phyloP scores from a whole-genome alignment of 1,284 basidiomycete genomes.

The Trichosporon inkin region DNA sequence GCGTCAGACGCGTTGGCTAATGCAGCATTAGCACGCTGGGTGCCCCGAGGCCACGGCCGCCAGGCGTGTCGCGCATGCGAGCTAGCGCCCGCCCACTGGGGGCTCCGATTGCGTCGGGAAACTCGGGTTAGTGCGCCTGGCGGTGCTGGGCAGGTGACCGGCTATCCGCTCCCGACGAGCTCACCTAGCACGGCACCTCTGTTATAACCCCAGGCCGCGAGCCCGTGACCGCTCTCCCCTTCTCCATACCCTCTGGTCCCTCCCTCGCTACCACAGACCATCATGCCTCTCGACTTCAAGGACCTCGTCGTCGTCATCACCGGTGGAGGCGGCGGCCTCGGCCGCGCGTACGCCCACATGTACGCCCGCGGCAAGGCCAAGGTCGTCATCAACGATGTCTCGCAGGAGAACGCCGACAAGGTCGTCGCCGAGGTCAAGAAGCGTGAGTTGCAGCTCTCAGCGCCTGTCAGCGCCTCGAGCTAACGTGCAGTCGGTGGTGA shows the following conservation, averaged over 20 bases:
- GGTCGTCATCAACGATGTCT: conserved; percentile 94
- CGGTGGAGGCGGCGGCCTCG: conserved; percentile 91
- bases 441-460: conserved; percentile 64
- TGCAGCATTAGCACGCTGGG: not conserved
- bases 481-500: conserved; percentile 67
- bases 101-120: not conserved
- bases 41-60: not conserved
- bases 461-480: not conserved
- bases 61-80: not conserved
- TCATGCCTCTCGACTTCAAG: conserved; percentile 59
- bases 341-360: conserved; percentile 84
- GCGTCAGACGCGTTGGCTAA: not conserved
- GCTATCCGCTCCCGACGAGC: not conserved
- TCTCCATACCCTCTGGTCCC: not conserved
- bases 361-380: conserved; percentile 88
- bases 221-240: not conserved
- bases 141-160: not conserved
- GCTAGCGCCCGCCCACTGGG: not conserved
- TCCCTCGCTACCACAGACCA: not conserved
- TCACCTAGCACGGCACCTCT: not conserved
- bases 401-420: conserved; percentile 77
- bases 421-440: conserved; percentile 85
- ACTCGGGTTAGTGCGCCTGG: not conserved
- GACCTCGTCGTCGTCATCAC: conserved; percentile 91
- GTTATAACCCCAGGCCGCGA: not conserved